These are phyloP conservation scores for Neoboletus subvelutipes DNA, from an alignment of 768 basidiomycete genomes.

Conservation along the genomic window DNA sequence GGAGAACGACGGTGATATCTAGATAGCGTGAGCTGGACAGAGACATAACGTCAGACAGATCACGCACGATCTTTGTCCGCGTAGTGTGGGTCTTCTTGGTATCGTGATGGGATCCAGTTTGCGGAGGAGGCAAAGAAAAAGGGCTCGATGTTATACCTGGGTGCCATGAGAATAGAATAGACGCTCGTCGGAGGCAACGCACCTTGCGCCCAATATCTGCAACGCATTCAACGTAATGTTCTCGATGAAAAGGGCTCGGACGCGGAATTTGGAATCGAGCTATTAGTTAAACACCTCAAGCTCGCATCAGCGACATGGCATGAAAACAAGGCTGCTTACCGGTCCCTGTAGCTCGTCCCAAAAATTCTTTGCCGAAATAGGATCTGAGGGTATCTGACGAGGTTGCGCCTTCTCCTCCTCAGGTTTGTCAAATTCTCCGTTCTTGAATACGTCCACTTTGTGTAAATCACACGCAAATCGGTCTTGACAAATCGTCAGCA, in stretches of 20 bases:
- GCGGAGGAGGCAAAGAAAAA: slow-evolving; percentile 46
- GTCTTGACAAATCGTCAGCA: slow-evolving; percentile 26
- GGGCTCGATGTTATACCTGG: slow-evolving; percentile 42
- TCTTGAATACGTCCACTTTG: slow-evolving; percentile 19
- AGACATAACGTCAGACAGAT: slow-evolving; percentile 1
- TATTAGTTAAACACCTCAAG: slow-evolving; percentile 8
- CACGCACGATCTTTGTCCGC: slow-evolving; percentile 39
- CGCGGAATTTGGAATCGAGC: slow-evolving; percentile 24
- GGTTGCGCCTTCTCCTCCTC: slow-evolving; percentile 1
- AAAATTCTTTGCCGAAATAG: slow-evolving; percentile 8
- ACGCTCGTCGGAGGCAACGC: neutral
- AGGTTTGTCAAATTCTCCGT: slow-evolving; percentile 18
- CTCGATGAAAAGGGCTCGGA: slow-evolving; percentile 40
- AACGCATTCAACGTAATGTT: slow-evolving; percentile 33
- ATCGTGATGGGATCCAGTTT: slow-evolving; percentile 44
- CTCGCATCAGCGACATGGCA: neutral
- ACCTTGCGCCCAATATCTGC: slow-evolving; percentile 40
- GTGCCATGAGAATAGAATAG: neutral
- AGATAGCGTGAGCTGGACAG: neutral
- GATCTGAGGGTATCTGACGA: slow-evolving; percentile 19
- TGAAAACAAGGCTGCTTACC: slow-evolving; percentile 18
- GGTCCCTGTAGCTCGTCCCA: slow-evolving; percentile 30
- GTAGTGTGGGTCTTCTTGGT: slow-evolving; percentile 34
- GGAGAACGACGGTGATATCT: slow-evolving; percentile 47
- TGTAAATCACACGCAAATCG: slow-evolving; percentile 20